Evolutionary conservation across 2,329 filamentous ascomycete species (phyloP).

Genomic region (Verticillium nonalfalfae): DNA sequence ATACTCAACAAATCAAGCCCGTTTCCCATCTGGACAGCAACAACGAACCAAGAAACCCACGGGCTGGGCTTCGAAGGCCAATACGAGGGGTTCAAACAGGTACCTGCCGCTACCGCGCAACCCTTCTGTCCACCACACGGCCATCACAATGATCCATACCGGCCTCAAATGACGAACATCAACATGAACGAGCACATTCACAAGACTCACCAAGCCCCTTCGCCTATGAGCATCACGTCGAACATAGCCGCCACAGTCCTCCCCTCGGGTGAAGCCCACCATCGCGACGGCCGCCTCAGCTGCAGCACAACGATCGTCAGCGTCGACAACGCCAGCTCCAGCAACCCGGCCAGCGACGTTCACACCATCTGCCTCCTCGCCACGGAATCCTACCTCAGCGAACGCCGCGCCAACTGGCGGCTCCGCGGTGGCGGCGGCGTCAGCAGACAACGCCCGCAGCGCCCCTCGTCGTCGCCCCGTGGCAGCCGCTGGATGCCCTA

Average conservation of each 20-base stretch:
- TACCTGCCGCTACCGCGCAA: neutral
- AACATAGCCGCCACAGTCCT: neutral
- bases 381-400: constrained; percentile 13
- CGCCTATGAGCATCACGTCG: constrained; percentile 3
- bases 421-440: constrained; percentile 8
- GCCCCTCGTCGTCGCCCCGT: neutral
- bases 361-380: constrained; percentile 16
- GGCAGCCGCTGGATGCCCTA: neutral
- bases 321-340: neutral
- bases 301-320: neutral
- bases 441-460: neutral
- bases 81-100: neutral
- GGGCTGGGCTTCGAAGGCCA: neutral
- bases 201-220: neutral
- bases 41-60: neutral
- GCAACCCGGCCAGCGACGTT: constrained; percentile 3
- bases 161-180: neutral
- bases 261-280: neutral
- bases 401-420: constrained; percentile 12
- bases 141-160: neutral
- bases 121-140: neutral
- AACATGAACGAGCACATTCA: neutral
- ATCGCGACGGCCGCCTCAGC: neutral
- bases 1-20: neutral
- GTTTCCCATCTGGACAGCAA: neutral